Percentiles rank a stretch among this genome's conserved stretches.
These are phyloP conservation scores for Hemisphaericaspora xylanilytica DNA, from an alignment of 1,139 yeast genomes.

Conservation along the genomic window DNA sequence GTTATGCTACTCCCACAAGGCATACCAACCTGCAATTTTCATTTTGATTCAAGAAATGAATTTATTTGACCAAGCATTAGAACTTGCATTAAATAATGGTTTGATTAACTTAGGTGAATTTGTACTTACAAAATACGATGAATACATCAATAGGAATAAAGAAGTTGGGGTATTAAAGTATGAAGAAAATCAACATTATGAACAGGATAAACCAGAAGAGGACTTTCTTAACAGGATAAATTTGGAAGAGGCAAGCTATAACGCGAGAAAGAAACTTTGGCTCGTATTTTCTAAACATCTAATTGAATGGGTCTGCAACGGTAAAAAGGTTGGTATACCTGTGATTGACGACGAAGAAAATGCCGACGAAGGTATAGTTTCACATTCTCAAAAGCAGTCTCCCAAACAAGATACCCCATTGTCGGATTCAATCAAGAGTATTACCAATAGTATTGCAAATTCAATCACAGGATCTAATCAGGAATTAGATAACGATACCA, in stretches of 20 bases:
- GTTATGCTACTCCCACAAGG: conserved; percentile 60
- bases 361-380: background rate
- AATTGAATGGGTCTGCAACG: conserved; percentile 38
- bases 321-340: conserved; percentile 23
- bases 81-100: conserved; percentile 63
- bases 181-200: background rate
- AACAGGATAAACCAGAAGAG: conserved; percentile 11
- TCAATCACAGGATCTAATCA: conserved; percentile 4
- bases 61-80: conserved; percentile 77
- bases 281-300: conserved; percentile 61
- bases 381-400: too few relatives aligned
- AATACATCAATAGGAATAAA: conserved; percentile 16
- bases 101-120: conserved; percentile 56
- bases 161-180: conserved; percentile 6
- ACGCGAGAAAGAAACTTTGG: conserved; percentile 72
- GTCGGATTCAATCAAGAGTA: conserved; percentile 4
- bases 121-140: conserved; percentile 36
- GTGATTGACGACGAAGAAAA: conserved; percentile 13
- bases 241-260: conserved; percentile 35
- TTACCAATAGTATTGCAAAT: conserved; percentile 11
- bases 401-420: too few relatives aligned
- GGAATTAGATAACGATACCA: background rate
- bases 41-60: conserved; percentile 64
- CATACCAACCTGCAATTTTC: conserved; percentile 64
- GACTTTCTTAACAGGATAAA: conserved; percentile 24